A percentile compares a stretch with the other conserved stretches of the same genome.
These are phyloP conservation scores for Bimuria novae-zelandiae DNA, from an alignment of 2,329 filamentous ascomycete species.

Conservation along the genomic window DNA sequence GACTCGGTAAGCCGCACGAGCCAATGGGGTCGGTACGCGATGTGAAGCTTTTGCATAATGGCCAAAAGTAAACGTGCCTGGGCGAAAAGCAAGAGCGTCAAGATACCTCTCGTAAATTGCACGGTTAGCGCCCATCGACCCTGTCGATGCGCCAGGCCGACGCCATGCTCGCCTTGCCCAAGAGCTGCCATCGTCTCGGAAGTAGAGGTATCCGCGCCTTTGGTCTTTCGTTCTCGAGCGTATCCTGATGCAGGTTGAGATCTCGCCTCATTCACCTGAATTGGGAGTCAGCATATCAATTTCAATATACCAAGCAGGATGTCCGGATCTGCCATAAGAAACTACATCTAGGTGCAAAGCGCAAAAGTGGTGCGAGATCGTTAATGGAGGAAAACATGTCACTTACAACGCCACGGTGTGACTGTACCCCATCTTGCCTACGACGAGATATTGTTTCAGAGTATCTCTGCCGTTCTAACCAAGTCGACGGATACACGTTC, in stretches of 20 bases:
- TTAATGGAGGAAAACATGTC: constrained; percentile 33
- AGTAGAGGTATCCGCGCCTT: constrained; percentile 25
- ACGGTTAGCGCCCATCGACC: constrained; percentile 76
- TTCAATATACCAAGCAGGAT: no score
- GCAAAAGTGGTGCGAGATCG: no score
- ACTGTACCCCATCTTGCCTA: constrained; percentile 43
- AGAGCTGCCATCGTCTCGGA: constrained; percentile 31
- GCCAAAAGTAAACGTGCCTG: constrained; percentile 60
- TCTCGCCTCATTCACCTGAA: constrained; percentile 42
- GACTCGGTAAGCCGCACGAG: constrained; percentile 57
- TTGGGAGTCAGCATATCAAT: no score
- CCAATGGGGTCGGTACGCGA: constrained; percentile 68
- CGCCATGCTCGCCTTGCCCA: constrained; percentile 60
- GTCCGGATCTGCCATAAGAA: no score
- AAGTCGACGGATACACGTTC: constrained; percentile 76
- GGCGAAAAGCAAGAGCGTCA: constrained; percentile 65
- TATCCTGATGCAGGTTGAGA: constrained; percentile 55
- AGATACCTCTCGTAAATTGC: constrained; percentile 78
- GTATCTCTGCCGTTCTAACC: constrained; percentile 87
- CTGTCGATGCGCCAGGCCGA: constrained; percentile 78
- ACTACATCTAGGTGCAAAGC: no score
- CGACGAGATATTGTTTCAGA: constrained; percentile 69
- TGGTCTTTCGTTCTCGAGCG: constrained; percentile 70
- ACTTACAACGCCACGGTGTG: constrained; percentile 5
- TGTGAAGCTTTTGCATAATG: constrained; percentile 62